Evolutionary conservation across 805 yeast genomes (phyloP).

Genomic region (Nakazawaea populi): DNA sequence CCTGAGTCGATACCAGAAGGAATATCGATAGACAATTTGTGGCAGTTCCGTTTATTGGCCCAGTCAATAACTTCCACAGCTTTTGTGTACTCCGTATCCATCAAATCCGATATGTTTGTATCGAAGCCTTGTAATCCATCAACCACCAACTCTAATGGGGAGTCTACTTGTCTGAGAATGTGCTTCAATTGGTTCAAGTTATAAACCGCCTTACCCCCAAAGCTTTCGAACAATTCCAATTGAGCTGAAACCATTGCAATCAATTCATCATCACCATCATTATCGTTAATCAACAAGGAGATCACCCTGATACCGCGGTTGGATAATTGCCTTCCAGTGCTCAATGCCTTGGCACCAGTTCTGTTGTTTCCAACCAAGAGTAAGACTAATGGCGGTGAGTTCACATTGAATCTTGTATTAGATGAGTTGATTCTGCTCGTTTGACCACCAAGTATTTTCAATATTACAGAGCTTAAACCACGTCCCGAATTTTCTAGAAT

Average conservation of each 20-base stretch:
- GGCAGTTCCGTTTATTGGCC: constrained; percentile 49
- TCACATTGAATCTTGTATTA: constrained; percentile 48
- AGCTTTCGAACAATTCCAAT: constrained; percentile 45
- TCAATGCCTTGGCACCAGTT: constrained; percentile 70
- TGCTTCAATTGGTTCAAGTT: constrained; percentile 29
- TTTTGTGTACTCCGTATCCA: constrained; percentile 32
- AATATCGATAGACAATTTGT: constrained; percentile 64
- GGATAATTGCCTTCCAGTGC: constrained; percentile 72
- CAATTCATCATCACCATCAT: constrained; percentile 29
- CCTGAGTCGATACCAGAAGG: constrained; percentile 84
- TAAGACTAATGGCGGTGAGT: constrained; percentile 72
- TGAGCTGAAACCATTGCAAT: constrained; percentile 35
- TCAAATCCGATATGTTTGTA: constrained; percentile 55
- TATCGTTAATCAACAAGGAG: constrained; percentile 35
- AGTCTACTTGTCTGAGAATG: constrained; percentile 42
- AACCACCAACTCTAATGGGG: constrained; percentile 73
- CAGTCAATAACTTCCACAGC: constrained; percentile 51
- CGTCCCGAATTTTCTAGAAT: constrained; percentile 65
- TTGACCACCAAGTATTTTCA: constrained; percentile 63
- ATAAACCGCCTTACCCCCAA: constrained; percentile 65
- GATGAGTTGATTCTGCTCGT: constrained; percentile 36
- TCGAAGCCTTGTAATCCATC: constrained; percentile 88
- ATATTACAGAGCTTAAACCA: constrained; percentile 54
- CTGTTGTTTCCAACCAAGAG: constrained; percentile 68
- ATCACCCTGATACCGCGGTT: constrained; percentile 71